phyloP scores from a whole-genome alignment of 495 filamentous ascomycete genomes.

The Penicillium salamii region DNA sequence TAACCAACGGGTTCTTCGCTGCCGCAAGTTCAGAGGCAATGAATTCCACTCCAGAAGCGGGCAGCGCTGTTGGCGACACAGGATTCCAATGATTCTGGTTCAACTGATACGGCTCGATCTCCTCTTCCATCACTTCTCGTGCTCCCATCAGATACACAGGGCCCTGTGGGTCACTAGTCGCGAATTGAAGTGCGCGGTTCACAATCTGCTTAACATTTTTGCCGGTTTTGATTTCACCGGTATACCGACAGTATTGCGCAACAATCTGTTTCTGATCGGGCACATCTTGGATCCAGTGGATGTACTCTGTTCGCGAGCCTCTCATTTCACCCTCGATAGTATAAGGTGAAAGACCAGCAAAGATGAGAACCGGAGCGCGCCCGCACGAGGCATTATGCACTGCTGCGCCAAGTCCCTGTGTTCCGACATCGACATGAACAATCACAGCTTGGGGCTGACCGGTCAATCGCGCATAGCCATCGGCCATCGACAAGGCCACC shows the following conservation, averaged over 20 bases:
- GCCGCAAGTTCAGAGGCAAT: constrained; percentile 69
- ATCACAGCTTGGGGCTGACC: constrained; percentile 87
- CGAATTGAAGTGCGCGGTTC: constrained; percentile 85
- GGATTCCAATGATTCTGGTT: constrained; percentile 73
- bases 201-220: constrained; percentile 96
- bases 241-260: constrained; percentile 90
- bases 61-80: constrained; percentile 72
- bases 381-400: constrained; percentile 90
- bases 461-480: constrained; percentile 88
- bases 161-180: constrained; percentile 74
- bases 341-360: constrained; percentile 85
- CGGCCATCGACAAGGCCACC: constrained; percentile 96
- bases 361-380: constrained; percentile 83
- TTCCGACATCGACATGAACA: constrained; percentile 95
- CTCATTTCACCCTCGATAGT: constrained; percentile 89
- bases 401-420: constrained; percentile 85
- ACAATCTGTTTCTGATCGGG: constrained; percentile 93
- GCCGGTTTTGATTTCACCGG: constrained; percentile 85
- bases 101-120: constrained; percentile 76
- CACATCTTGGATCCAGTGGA: constrained; percentile 97
- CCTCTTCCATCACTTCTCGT: constrained; percentile 89
- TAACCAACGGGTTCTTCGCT: constrained; percentile 72
- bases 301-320: constrained; percentile 88
- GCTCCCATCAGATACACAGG: constrained; percentile 85
- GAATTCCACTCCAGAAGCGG: constrained; percentile 57